Conservation (phyloP, 768 basidiomycete genomes). For the Pleurotus giganteus region DNA sequence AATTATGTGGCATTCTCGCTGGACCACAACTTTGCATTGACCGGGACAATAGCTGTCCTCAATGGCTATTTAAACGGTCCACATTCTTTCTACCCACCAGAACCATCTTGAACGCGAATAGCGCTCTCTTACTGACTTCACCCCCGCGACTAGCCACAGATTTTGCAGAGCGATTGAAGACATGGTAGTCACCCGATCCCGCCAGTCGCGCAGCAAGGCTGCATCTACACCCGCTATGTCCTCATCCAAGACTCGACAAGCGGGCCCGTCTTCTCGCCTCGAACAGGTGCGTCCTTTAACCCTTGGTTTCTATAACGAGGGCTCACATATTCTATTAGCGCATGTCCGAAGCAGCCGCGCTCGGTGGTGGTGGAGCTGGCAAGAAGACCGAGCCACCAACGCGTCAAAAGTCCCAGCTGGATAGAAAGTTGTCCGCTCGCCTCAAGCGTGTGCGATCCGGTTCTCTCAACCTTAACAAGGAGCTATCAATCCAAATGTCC, state of each 20-base stretch:
- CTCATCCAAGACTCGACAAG: too few species aligned
- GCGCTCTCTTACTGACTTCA: neutral
- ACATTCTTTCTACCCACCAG: neutral
- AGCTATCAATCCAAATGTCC: slow-evolving; percentile 24
- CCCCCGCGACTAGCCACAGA: neutral
- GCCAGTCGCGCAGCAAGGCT: neutral
- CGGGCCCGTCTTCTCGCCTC: neutral
- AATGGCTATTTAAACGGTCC: neutral
- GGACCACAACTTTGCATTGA: slow-evolving; percentile 5
- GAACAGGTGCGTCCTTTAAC: neutral
- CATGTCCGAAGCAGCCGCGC: neutral
- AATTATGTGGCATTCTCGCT: neutral
- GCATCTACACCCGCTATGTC: neutral
- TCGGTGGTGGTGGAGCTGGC: neutral
- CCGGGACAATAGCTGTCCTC: neutral
- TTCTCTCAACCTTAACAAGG: slow-evolving; percentile 6
- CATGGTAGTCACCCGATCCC: neutral
- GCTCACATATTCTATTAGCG: neutral
- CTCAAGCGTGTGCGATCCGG: slow-evolving; percentile 9
- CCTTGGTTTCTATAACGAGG: neutral
- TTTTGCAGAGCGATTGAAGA: neutral
- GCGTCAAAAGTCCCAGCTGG: neutral
- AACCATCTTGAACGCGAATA: neutral
- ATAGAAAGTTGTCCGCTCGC: neutral
- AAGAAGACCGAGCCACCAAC: neutral